Conservation (phyloP, 1,139 yeast species). For the Pneumocystis murina region DNA sequence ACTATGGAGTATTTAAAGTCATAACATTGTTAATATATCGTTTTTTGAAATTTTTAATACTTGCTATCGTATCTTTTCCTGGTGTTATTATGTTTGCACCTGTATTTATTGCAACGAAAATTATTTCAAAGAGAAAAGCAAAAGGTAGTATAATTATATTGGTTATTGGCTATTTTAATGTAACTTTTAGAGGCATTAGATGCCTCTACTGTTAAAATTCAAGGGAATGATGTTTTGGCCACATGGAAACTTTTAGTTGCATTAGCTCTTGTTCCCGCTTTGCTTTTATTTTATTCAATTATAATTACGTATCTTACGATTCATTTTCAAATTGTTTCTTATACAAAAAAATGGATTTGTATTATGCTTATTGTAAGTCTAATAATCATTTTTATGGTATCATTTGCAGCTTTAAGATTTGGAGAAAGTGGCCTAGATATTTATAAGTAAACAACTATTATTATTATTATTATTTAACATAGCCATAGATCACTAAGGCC, state of each 20-base stretch:
- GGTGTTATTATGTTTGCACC: slow-evolving; percentile 78
- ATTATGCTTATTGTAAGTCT: slow-evolving; percentile 37
- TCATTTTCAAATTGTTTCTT: slow-evolving; percentile 16
- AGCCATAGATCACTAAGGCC: slow-evolving; percentile 43
- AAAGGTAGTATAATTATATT: slow-evolving; percentile 13
- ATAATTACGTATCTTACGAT: slow-evolving; percentile 37
- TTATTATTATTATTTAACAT: slow-evolving; percentile 16
- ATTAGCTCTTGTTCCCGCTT: slow-evolving; percentile 74
- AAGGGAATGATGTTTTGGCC: slow-evolving; percentile 84
- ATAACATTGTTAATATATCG: slow-evolving; percentile 43
- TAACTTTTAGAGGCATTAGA: slow-evolving; percentile 50
- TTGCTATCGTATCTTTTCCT: slow-evolving; percentile 58
- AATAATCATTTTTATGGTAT: slow-evolving; percentile 48
- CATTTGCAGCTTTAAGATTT: slow-evolving; percentile 73
- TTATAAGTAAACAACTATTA: slow-evolving; percentile 32
- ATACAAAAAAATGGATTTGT: slow-evolving; percentile 12
- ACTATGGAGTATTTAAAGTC: slow-evolving; percentile 15
- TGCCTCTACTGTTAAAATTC: slow-evolving; percentile 76
- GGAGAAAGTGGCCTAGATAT: slow-evolving; percentile 92
- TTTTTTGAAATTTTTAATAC: slow-evolving; percentile 36
- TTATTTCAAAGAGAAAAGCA: slow-evolving; percentile 58
- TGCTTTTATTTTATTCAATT: slow-evolving; percentile 66
- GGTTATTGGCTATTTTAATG: background rate
- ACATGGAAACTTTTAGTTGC: slow-evolving; percentile 91
- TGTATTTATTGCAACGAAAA: slow-evolving; percentile 62